Evolutionary conservation across 2,329 filamentous ascomycete species (phyloP).

Genomic region (Verticillium isaacii): DNA sequence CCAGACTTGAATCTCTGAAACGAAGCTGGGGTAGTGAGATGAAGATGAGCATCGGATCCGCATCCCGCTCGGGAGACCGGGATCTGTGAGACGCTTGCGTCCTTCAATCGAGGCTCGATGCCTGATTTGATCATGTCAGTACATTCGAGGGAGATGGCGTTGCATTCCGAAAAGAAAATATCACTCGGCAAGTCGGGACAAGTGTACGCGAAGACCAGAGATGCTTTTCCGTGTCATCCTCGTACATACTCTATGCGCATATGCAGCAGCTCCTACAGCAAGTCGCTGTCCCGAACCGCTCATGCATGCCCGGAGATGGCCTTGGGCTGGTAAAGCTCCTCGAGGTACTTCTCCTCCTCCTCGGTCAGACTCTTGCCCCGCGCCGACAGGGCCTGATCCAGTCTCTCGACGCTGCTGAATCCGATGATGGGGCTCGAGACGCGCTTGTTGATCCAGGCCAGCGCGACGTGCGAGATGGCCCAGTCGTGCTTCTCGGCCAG

Average conservation of each 20-base stretch:
- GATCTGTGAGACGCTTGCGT: not conserved
- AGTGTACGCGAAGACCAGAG: not conserved
- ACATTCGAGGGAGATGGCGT: not conserved
- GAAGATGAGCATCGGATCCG: not conserved
- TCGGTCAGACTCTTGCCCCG: constrained; percentile 43
- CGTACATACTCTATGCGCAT: not conserved
- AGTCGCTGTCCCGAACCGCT: not conserved
- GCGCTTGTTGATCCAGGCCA: constrained; percentile 56
- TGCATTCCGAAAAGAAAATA: not conserved
- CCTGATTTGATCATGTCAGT: not conserved
- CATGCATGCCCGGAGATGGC: constrained; percentile 20
- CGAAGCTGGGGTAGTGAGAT: not conserved
- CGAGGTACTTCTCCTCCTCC: constrained; percentile 57
- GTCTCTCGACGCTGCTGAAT: constrained; percentile 51
- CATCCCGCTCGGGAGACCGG: not conserved
- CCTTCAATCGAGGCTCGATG: not conserved
- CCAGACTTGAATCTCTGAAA: not conserved
- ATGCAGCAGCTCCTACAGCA: not conserved
- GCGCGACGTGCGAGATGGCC: constrained; percentile 59
- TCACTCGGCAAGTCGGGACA: not conserved
- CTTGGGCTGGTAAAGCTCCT: constrained; percentile 57
- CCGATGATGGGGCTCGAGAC: constrained; percentile 57
- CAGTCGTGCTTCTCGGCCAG: constrained; percentile 51
- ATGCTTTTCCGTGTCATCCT: not conserved
- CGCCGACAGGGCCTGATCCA: constrained; percentile 54